A percentile compares a stretch with the other conserved stretches of the same genome.
Evolutionary conservation across 179 eudicot species (phyloP).

Genomic region (Actinidia arguta): DNA sequence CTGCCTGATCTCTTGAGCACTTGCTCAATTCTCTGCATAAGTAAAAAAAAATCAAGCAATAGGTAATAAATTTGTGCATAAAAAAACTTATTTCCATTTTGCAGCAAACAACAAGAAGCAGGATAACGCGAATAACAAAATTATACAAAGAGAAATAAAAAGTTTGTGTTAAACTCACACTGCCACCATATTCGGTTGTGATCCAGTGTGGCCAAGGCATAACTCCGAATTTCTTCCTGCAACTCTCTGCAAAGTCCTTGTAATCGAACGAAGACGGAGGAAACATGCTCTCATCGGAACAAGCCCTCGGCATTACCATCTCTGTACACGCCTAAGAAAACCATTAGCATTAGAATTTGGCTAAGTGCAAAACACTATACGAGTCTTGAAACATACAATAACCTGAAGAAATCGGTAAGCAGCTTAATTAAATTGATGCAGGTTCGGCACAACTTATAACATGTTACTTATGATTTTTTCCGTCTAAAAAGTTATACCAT

Average conservation of each 20-base stretch:
- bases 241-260: constrained; percentile 36
- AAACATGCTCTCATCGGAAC: constrained; percentile 53
- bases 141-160: not conserved
- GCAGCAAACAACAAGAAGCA: not conserved
- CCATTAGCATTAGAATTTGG: too few relatives aligned
- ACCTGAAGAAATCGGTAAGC: too few relatives aligned
- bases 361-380: too few relatives aligned
- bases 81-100: not conserved
- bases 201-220: constrained; percentile 53
- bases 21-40: constrained; percentile 38
- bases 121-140: not conserved
- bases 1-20: constrained; percentile 52
- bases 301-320: constrained; percentile 56
- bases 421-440: too few relatives aligned
- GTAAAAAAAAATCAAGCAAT: not conserved
- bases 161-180: constrained; percentile 26
- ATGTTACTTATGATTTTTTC: too few relatives aligned
- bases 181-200: constrained; percentile 57
- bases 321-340: constrained; percentile 53
- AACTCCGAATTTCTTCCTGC: constrained; percentile 39
- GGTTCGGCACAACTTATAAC: too few relatives aligned
- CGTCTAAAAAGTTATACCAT: too few relatives aligned
- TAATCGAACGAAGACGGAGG: constrained; percentile 44
- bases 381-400: too few relatives aligned
- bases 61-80: not conserved